phyloP scores from a whole-genome alignment of 1,139 yeast genomes.

The Meyerozyma athensensis region DNA sequence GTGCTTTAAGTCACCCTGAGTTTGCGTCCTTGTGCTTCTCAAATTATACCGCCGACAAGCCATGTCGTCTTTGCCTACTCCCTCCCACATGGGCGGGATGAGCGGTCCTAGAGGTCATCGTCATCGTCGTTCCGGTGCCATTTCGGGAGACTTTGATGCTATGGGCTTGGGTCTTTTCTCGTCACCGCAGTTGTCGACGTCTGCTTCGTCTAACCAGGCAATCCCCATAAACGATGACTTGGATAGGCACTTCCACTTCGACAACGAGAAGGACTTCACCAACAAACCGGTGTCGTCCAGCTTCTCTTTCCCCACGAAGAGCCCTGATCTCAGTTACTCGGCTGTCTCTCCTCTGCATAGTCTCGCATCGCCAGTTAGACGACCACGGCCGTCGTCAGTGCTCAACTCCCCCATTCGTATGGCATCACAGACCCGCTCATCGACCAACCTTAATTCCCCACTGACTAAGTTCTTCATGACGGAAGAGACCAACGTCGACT shows the following conservation, averaged over 20 bases:
- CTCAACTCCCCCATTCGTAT: slow-evolving; percentile 37
- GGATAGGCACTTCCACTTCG: slow-evolving; percentile 25
- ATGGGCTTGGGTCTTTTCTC: slow-evolving; percentile 38
- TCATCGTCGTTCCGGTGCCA: slow-evolving; percentile 68
- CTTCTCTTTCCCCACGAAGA: slow-evolving; percentile 30
- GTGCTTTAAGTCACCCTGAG: neutral
- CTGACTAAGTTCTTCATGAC: slow-evolving; percentile 28
- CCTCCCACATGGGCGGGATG: slow-evolving; percentile 4
- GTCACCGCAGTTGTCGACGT: slow-evolving; percentile 10
- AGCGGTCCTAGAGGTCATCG: slow-evolving; percentile 46
- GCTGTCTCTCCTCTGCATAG: slow-evolving; percentile 15
- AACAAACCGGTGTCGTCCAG: slow-evolving; percentile 17
- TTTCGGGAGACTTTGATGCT: slow-evolving; percentile 66
- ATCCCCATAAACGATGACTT: slow-evolving; percentile 14
- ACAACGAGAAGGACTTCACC: slow-evolving; percentile 34
- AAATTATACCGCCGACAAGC: neutral
- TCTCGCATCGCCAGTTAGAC: neutral
- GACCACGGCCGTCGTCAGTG: neutral
- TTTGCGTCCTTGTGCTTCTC: neutral
- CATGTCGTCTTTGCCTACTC: slow-evolving; percentile 1
- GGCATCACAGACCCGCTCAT: slow-evolving; percentile 14
- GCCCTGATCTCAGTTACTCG: slow-evolving; percentile 14
- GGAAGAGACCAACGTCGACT: slow-evolving; percentile 27
- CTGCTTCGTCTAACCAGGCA: slow-evolving; percentile 9
- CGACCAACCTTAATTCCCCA: slow-evolving; percentile 16